phyloP scores from a whole-genome alignment of 495 filamentous ascomycete species.

The Podospora comata region DNA sequence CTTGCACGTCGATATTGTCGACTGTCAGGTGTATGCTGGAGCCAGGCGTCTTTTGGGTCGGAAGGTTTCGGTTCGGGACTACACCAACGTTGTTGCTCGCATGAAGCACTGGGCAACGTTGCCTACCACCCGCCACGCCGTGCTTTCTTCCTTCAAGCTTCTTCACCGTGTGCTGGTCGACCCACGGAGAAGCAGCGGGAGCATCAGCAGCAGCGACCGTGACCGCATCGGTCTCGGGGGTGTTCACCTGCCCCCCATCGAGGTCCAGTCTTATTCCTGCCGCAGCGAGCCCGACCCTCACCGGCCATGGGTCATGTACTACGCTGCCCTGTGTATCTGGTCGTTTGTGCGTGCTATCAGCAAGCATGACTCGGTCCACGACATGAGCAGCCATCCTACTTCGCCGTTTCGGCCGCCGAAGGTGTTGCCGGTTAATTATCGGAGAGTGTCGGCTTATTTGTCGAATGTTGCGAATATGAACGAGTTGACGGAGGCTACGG shows the following conservation, averaged over 20 bases:
- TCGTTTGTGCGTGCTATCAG: constrained; percentile 85
- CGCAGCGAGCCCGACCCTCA: constrained; percentile 86
- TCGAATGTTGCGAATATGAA: constrained; percentile 36
- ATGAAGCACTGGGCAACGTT: constrained; percentile 85
- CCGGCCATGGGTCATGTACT: constrained; percentile 95
- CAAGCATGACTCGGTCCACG: constrained; percentile 41
- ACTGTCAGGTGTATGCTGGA: constrained; percentile 91
- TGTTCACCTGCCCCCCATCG: constrained; percentile 33
- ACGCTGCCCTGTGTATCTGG: constrained; percentile 88
- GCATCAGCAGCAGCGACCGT: constrained; percentile 29
- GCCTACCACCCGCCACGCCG: constrained; percentile 79
- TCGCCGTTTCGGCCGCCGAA: constrained; percentile 25
- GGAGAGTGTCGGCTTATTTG: constrained; percentile 42
- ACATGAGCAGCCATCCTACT: constrained; percentile 17
- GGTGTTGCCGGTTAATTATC: constrained; percentile 28
- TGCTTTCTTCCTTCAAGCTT: constrained; percentile 87
- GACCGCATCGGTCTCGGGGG: constrained; percentile 27
- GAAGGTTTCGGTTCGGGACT: constrained; percentile 77
- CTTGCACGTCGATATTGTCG: constrained; percentile 88
- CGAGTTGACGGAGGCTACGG: constrained; percentile 38
- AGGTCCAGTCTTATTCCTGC: constrained; percentile 61
- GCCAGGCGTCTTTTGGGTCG: constrained; percentile 80
- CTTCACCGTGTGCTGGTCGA: constrained; percentile 73
- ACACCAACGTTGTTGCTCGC: constrained; percentile 68
- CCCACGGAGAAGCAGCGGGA: constrained; percentile 28